Percentiles rank a stretch among this genome's conserved stretches.
phyloP scores from a whole-genome alignment of 2,329 filamentous ascomycete species.

The Hirsutella rhossiliensis region DNA sequence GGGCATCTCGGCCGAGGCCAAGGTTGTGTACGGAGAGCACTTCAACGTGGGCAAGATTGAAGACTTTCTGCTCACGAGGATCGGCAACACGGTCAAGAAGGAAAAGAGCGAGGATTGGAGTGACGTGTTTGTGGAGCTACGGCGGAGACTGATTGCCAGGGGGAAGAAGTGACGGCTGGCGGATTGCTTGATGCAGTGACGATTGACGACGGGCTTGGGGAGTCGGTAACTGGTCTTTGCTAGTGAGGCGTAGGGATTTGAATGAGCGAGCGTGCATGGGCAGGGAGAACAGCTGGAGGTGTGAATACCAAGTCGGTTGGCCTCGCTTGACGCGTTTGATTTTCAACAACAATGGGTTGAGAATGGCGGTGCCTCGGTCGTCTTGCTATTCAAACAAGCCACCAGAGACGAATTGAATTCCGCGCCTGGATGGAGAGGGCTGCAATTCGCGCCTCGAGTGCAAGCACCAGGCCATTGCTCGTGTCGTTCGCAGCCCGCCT shows the following conservation, averaged over 20 bases:
- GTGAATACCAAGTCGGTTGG: too few species aligned
- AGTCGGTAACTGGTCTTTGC: not conserved
- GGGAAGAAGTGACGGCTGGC: slow-evolving; percentile 32
- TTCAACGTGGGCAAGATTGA: slow-evolving; percentile 65
- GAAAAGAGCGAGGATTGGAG: slow-evolving; percentile 34
- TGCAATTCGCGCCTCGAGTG: too few species aligned
- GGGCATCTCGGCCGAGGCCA: slow-evolving; percentile 38
- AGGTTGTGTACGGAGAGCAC: slow-evolving; percentile 64
- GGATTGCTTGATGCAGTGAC: slow-evolving; percentile 4
- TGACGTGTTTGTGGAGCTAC: slow-evolving; percentile 41
- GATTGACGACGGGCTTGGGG: slow-evolving; percentile 15
- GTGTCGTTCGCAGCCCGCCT: too few species aligned
- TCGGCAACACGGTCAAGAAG: slow-evolving; percentile 27
- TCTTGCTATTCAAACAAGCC: too few species aligned
- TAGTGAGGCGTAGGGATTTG: not conserved
- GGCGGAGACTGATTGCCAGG: slow-evolving; percentile 40
- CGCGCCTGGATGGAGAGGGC: too few species aligned
- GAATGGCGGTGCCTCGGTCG: too few species aligned
- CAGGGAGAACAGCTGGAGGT: not conserved
- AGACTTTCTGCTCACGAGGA: slow-evolving; percentile 52
- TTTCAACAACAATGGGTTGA: too few species aligned
- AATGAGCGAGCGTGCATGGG: not conserved
- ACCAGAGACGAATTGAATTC: too few species aligned
- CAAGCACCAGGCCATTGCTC: too few species aligned
- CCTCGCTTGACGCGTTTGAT: too few species aligned